These are phyloP conservation scores for Coemansia sp. DNA, from an alignment of 192 early-diverging fungal genomes.

Conservation along the genomic window DNA sequence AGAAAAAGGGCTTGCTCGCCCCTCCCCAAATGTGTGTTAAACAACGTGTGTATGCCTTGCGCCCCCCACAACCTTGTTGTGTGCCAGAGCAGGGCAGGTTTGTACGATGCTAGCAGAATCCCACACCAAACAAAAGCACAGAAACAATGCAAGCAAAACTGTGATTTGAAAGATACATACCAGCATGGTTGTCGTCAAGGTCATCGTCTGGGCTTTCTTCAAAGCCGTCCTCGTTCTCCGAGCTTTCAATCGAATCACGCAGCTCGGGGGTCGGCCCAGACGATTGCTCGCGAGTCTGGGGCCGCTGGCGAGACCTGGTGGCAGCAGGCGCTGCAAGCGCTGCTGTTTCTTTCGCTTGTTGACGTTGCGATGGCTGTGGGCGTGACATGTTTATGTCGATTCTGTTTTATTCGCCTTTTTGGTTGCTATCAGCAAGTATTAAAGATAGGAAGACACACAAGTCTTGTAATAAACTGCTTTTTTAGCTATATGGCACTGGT, in stretches of 20 bases:
- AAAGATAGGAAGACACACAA: slow-evolving; percentile 4
- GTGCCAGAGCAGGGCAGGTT: background rate
- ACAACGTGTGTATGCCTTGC: background rate
- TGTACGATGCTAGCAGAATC: too few species aligned
- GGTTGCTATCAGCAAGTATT: background rate
- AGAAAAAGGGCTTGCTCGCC: background rate
- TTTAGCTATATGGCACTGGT: background rate
- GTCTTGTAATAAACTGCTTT: background rate
- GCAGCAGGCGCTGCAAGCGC: background rate
- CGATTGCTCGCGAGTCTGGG: slow-evolving; percentile 7
- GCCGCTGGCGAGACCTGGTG: slow-evolving; percentile 19
- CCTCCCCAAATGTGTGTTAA: background rate
- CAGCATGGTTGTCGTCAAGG: slow-evolving; percentile 1
- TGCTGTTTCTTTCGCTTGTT: background rate
- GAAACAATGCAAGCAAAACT: background rate
- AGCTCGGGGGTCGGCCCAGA: slow-evolving; percentile 7
- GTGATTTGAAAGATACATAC: background rate
- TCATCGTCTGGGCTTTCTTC: background rate
- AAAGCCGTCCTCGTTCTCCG: slow-evolving; percentile 6
- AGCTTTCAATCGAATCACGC: slow-evolving; percentile 6
- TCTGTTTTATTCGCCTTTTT: background rate
- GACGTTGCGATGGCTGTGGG: slow-evolving; percentile 20
- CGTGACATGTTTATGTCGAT: slow-evolving; percentile 21
- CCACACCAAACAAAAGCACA: too few species aligned
- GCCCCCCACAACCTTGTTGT: background rate